Percentiles rank a stretch among this genome's conserved stretches.
Conservation (phyloP, 2,329 filamentous ascomycete genomes). For the Diaporthe citriasiana region DNA sequence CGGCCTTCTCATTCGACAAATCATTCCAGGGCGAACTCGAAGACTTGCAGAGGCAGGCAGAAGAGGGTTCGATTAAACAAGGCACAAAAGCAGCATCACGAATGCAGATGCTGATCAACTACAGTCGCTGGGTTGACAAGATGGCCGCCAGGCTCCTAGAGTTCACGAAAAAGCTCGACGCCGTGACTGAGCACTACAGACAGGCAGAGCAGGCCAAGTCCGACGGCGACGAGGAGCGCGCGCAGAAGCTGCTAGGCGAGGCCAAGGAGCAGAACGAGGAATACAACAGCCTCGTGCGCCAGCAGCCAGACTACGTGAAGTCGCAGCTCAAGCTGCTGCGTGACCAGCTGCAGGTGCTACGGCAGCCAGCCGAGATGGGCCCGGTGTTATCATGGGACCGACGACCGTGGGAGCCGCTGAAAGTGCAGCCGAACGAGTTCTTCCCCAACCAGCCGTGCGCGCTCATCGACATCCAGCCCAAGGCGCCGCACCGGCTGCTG, state of each 20-base stretch:
- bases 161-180: constrained; percentile 53
- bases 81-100: constrained; percentile 29
- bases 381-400: constrained; percentile 77
- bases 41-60: constrained; percentile 52
- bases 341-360: constrained; percentile 69
- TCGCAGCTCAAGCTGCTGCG: constrained; percentile 47
- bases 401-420: constrained; percentile 78
- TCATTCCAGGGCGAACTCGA: constrained; percentile 59
- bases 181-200: constrained; percentile 44
- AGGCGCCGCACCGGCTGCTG: constrained; percentile 63
- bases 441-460: constrained; percentile 71
- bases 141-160: constrained; percentile 43
- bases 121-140: constrained; percentile 40
- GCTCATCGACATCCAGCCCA: constrained; percentile 78
- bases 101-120: constrained; percentile 41
- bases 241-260: constrained; percentile 11
- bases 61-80: constrained; percentile 37
- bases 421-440: constrained; percentile 71
- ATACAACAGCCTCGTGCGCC: constrained; percentile 50
- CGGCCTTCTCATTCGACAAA: constrained; percentile 53
- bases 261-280: constrained; percentile 42
- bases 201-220: not conserved
- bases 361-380: constrained; percentile 61
- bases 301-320: constrained; percentile 54
- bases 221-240: not conserved